Base-by-base conservation (phyloP, 75 land plant genomes). In the Chamaecyparis obtusa region DNA sequence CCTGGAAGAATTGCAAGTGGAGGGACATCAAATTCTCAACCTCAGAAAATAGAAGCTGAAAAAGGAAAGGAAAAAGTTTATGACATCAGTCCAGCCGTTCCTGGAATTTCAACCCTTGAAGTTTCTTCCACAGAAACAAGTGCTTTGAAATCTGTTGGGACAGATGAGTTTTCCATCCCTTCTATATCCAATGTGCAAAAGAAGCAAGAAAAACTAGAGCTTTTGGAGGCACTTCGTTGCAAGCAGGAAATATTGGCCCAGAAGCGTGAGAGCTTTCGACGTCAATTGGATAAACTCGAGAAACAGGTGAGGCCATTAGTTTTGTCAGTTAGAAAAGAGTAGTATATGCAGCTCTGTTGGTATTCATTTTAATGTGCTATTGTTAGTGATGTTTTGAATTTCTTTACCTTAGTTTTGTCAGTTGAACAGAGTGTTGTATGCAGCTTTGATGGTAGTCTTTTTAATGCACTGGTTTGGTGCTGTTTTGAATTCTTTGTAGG, bases 221-320 rank as follows among this genome's bases (percentile, higher is more conserved):
- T 92, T 78, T 90, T 97, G 95, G 97, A 98, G 85, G 96, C 94
- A 88, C 90, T 98, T 44, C 95, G 97, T 8, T 90, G 89, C 71
- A 97, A 98, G 85, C 99, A 98, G 86, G 95, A 97, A 89, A 85
- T 93, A 87, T 90, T 98, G 87, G 97, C 93, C 39, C 91, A 90
- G 82, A 98, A 95, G 90, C 93, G 97, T 27, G 94, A 94, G 88
- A 97, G 94, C 7, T 98, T 98, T 86, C 92, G 93, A 54, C 93
- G 92, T 7, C 90, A 94, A 82, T 89, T 98, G 60, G 93, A 91
- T 81, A 93, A 93, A 83, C 93, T 97, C 88, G 92, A 92, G 77
- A 98, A 95, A 87, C 96, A 98, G 90, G 99, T 94, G 89, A 88
- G 85, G n/a, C 43, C 30, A 48, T 54, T 72, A 14, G 43, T 44